Conservation (phyloP, 1,139 yeast genomes). For the Meyerozyma guilliermondii region DNA sequence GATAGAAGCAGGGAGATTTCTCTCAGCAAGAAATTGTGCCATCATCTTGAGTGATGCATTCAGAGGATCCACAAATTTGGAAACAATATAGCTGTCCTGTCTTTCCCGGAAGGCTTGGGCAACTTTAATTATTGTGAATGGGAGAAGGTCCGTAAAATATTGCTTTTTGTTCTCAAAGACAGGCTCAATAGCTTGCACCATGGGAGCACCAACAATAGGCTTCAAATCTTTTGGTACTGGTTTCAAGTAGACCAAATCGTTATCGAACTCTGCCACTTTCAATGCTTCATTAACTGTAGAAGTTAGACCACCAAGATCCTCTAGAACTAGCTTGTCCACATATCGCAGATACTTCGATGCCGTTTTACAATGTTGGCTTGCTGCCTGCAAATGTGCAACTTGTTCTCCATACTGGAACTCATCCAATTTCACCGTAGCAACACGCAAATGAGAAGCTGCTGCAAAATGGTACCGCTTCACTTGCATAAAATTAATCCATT, state of each 20-base stretch:
- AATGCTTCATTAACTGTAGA: slow-evolving; percentile 41
- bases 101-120: slow-evolving; percentile 68
- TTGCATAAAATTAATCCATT: slow-evolving; percentile 59
- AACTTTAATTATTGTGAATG: slow-evolving; percentile 61
- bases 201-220: slow-evolving; percentile 43
- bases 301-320: slow-evolving; percentile 45
- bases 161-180: slow-evolving; percentile 25
- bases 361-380: slow-evolving; percentile 23
- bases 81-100: slow-evolving; percentile 50
- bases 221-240: slow-evolving; percentile 53
- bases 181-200: slow-evolving; percentile 50
- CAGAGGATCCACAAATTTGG: slow-evolving; percentile 48
- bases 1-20: slow-evolving; percentile 56
- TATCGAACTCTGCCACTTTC: slow-evolving; percentile 67
- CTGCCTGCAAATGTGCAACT: slow-evolving; percentile 49
- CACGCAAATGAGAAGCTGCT: slow-evolving; percentile 66
- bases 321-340: slow-evolving; percentile 38
- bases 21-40: slow-evolving; percentile 36
- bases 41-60: slow-evolving; percentile 45
- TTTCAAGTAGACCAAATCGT: slow-evolving; percentile 72
- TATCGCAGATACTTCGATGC: slow-evolving; percentile 40
- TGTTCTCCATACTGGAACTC: slow-evolving; percentile 63
- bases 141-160: slow-evolving; percentile 57
- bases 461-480: slow-evolving; percentile 60
- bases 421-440: slow-evolving; percentile 46